phyloP scores from a whole-genome alignment of 495 filamentous ascomycete species.

The Daldinia childiae region DNA sequence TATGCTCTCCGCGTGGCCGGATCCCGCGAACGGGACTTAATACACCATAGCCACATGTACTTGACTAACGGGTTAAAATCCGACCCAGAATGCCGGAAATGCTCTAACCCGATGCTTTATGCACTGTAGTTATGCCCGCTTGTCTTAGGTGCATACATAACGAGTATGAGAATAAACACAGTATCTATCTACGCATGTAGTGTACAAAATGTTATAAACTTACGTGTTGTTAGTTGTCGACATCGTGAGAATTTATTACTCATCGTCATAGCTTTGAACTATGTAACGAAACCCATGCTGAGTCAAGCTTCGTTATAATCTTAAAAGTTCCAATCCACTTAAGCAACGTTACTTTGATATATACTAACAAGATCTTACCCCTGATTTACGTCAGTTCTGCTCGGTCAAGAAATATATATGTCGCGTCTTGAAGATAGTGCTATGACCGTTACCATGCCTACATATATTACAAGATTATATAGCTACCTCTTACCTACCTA shows the following conservation, averaged over 20 bases:
- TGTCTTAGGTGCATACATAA: neutral
- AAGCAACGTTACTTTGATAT: slow-evolving; percentile 3
- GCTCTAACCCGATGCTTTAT: neutral
- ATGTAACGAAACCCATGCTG: neutral
- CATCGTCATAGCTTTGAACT: neutral
- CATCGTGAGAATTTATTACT: neutral
- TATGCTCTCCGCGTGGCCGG: slow-evolving; percentile 16
- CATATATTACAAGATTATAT: neutral
- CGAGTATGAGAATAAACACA: neutral
- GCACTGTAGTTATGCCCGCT: neutral
- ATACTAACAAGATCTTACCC: neutral
- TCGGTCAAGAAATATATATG: neutral
- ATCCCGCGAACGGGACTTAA: slow-evolving; percentile 18
- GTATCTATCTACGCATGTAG: neutral
- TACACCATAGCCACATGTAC: slow-evolving; percentile 3
- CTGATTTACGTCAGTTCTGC: neutral
- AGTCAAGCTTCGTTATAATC: neutral
- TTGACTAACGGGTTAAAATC: slow-evolving; percentile 8
- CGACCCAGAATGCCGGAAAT: neutral
- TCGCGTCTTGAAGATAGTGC: neutral
- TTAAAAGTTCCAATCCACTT: slow-evolving; percentile 7
- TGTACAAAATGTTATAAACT: neutral
- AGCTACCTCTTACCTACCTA: too few species aligned
- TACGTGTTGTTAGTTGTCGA: neutral
- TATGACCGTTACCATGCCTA: neutral